phyloP scores from a whole-genome alignment of 1,139 yeast genomes.

The Kodamaea sp. region DNA sequence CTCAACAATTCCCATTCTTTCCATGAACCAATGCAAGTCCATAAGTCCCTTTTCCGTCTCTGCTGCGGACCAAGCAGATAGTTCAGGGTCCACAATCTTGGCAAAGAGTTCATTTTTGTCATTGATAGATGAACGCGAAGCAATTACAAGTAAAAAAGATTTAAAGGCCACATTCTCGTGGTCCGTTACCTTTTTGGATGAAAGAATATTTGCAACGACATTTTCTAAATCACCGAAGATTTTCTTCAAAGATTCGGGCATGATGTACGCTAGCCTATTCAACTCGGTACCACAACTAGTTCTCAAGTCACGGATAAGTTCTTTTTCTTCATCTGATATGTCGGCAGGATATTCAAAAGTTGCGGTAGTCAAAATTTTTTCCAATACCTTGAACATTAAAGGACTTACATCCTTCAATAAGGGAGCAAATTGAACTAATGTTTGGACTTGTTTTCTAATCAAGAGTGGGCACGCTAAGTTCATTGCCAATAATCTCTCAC shows the following conservation, averaged over 20 bases:
- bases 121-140: slow-evolving; percentile 77
- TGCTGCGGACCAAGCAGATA: slow-evolving; percentile 90
- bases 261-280: slow-evolving; percentile 86
- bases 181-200: slow-evolving; percentile 71
- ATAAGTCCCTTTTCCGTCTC: slow-evolving; percentile 85
- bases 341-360: slow-evolving; percentile 78
- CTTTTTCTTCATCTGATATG: slow-evolving; percentile 71
- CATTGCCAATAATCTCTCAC: slow-evolving; percentile 75
- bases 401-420: slow-evolving; percentile 72
- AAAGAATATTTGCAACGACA: slow-evolving; percentile 72
- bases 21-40: slow-evolving; percentile 97
- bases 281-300: slow-evolving; percentile 94
- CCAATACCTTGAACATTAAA: slow-evolving; percentile 79
- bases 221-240: slow-evolving; percentile 80
- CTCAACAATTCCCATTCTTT: slow-evolving; percentile 88
- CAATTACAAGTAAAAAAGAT: slow-evolving; percentile 86
- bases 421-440: slow-evolving; percentile 96
- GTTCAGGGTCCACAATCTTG: slow-evolving; percentile 87
- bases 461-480: slow-evolving; percentile 78
- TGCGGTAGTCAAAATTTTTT: slow-evolving; percentile 83
- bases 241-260: slow-evolving; percentile 85
- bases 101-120: slow-evolving; percentile 76
- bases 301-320: slow-evolving; percentile 81
- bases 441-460: slow-evolving; percentile 83
- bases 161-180: slow-evolving; percentile 94